phyloP scores from a whole-genome alignment of 1,284 basidiomycete genomes.

The Sanghuangporus sanghuang region DNA sequence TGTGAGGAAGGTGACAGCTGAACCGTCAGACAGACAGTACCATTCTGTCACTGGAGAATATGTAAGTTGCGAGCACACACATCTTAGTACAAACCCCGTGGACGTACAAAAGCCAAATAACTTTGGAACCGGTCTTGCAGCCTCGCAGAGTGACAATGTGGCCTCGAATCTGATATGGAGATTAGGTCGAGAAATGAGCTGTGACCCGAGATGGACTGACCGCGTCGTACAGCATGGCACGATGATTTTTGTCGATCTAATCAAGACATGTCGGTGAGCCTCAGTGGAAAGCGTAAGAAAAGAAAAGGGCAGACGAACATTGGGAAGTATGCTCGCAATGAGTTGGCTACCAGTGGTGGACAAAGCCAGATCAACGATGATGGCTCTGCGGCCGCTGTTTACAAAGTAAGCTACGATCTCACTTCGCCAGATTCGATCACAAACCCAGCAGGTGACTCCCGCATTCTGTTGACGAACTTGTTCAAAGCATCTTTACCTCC shows the following conservation, averaged over 20 bases:
- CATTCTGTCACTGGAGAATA: conserved; percentile 42
- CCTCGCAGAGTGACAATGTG: conserved; percentile 81
- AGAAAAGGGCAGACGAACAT: conserved; percentile 36
- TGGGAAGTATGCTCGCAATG: conserved; percentile 71
- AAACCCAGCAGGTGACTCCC: conserved; percentile 74
- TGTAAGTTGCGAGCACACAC: neutral
- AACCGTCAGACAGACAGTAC: conserved; percentile 23
- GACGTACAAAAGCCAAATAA: conserved; percentile 82
- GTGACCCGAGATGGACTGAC: conserved; percentile 14
- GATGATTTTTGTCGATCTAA: conserved; percentile 77
- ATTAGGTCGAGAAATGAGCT: neutral
- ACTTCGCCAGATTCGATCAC: conserved; percentile 10
- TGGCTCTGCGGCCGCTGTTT: conserved; percentile 63
- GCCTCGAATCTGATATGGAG: conserved; percentile 47
- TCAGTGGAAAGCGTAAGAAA: neutral
- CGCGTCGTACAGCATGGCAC: conserved; percentile 71
- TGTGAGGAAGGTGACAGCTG: neutral
- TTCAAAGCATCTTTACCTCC: conserved; percentile 69
- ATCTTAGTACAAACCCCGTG: neutral
- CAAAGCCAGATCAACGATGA: conserved; percentile 76
- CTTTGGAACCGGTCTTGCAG: conserved; percentile 81
- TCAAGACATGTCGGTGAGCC: neutral
- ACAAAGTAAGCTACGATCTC: conserved; percentile 10
- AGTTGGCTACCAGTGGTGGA: conserved; percentile 80
- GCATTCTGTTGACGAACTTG: conserved; percentile 70